Evolutionary conservation across 1,284 basidiomycete genomes (phyloP).

Genomic region (Boletus semigastroideus): DNA sequence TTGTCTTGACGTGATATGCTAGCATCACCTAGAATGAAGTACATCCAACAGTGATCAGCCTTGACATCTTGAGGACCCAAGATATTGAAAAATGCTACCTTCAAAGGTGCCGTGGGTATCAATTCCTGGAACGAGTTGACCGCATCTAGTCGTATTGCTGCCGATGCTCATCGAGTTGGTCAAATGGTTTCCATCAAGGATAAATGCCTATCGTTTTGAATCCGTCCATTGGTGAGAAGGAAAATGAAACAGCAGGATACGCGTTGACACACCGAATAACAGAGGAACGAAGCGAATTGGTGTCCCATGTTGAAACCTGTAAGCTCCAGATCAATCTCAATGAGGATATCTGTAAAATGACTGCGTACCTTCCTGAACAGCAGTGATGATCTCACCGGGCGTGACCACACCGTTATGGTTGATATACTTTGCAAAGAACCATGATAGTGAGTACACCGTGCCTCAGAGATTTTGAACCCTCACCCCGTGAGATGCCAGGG

Average conservation of each 20-base stretch:
- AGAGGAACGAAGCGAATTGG: background rate
- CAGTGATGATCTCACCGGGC: background rate
- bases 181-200: background rate
- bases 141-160: background rate
- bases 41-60: background rate
- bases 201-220: background rate
- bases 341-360: background rate
- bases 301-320: background rate
- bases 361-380: background rate
- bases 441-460: background rate
- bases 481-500: constrained; percentile 44
- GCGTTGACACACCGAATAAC: background rate
- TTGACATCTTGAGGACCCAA: background rate
- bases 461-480: background rate
- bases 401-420: background rate
- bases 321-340: background rate
- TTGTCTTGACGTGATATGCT: too few relatives aligned
- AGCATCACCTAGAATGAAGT: background rate
- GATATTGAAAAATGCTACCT: background rate
- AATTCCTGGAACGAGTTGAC: background rate
- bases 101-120: background rate
- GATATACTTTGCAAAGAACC: background rate
- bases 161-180: background rate
- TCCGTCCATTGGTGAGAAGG: background rate
- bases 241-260: background rate